A percentile compares a stretch with the other conserved stretches of the same genome.
Conservation (phyloP, 768 basidiomycete genomes). For the Lactarius indigo region DNA sequence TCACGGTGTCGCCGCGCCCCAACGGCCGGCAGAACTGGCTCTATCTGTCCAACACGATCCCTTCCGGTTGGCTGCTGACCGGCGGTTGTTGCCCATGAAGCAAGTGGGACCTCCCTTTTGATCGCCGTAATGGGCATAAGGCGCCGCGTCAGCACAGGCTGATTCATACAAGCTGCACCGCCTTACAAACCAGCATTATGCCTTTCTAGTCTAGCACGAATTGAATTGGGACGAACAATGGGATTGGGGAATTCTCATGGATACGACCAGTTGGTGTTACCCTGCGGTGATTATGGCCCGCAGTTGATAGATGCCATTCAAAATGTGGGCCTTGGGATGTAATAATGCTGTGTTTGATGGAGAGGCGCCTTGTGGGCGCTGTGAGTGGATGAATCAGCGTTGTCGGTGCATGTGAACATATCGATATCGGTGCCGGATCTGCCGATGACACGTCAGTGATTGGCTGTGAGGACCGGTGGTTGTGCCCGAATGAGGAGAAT, state of each 20-base stretch:
- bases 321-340: background rate
- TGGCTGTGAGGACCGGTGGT: conserved; percentile 9
- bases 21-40: background rate
- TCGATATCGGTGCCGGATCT: conserved; percentile 1
- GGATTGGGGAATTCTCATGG: background rate
- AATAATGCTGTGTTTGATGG: conserved; percentile 13
- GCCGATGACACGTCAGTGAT: conserved; percentile 11
- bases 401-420: conserved; percentile 4
- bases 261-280: background rate
- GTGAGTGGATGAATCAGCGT: conserved; percentile 6
- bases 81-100: background rate
- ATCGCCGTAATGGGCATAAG: conserved; percentile 1
- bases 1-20: background rate
- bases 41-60: background rate
- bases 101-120: background rate
- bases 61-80: background rate
- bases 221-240: background rate
- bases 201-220: background rate
- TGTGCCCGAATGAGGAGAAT: conserved; percentile 6
- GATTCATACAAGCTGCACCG: conserved; percentile 9
- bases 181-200: background rate
- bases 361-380: conserved; percentile 4
- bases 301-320: background rate
- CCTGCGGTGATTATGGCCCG: background rate
- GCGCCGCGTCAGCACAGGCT: background rate